Evolutionary conservation across 129 eudicot genomes (phyloP), one percentile per base, ranked within the genome.

Genomic region (Saposhnikovia divaricata): DNA sequence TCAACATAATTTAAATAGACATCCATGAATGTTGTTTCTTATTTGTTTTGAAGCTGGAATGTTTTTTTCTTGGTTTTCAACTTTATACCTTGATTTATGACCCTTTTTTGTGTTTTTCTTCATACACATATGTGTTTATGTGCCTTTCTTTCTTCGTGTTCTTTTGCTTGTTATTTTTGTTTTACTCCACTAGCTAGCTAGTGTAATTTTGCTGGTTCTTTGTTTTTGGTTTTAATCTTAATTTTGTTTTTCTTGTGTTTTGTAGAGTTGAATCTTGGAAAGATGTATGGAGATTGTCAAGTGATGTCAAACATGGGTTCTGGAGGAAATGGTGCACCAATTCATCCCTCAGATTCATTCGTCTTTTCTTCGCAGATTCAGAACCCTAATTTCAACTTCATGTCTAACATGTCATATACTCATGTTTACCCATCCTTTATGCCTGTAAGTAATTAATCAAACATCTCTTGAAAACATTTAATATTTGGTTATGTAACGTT

Each of bases 221-320:
- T 71, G 5, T 69, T n/a, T 46, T 71, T 77, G 16, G 16, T 76
- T 18, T 61, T 59, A 42, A 23, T 34, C 51, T 72, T 44, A 43
- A 13, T 74, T 19, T 57, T n/a, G 6, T 79, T 63, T 80, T 55
- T 69, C 23, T 10, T 82, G 82, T 39, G 59, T 31, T 78, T 71
- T 39, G 43, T 40, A 1, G 0, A 43, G 37, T 45, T n/a, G 46
- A 71, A 76, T 16, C 27, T 23, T 18, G 7, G 47, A 12, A 90
- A 78, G 80, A 94, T 94, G 98, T 91, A 82, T 86, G 98, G 97
- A 83, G 98, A 94, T 87, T 90, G 97, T 73, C 98, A 93, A 87
- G 96, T 93, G 76, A 79, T 92, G 83, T 85, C 98, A 86, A 85
- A 88, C 85, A 88, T 86, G 87, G 90, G 89, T 57, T 92, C 77